A percentile compares a stretch with the other conserved stretches of the same genome.
Evolutionary conservation across 2,329 filamentous ascomycete genomes (phyloP).

Genomic region (Cordyceps farinosa): DNA sequence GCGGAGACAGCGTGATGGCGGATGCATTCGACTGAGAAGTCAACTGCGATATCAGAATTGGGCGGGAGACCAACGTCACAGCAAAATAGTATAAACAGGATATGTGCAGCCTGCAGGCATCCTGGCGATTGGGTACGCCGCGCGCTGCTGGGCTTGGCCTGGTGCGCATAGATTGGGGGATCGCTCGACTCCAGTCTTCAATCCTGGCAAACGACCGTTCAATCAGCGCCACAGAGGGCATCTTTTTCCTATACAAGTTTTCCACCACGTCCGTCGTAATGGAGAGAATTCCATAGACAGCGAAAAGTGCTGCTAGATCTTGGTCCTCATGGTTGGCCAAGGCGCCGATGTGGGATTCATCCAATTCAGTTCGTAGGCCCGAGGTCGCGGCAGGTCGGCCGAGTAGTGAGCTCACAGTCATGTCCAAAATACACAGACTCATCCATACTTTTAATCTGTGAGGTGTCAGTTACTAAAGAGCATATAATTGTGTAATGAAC

Average conservation of each 20-base stretch:
- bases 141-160: slow-evolving; percentile 26
- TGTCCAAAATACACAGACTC: slow-evolving; percentile 38
- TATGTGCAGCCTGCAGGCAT: slow-evolving; percentile 50
- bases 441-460: slow-evolving; percentile 34
- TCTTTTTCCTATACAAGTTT: slow-evolving; percentile 39
- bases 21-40: slow-evolving; percentile 34
- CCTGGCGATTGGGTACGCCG: slow-evolving; percentile 20
- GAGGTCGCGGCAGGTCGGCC: slow-evolving; percentile 36
- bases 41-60: slow-evolving; percentile 50
- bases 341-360: slow-evolving; percentile 25
- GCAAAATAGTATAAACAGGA: slow-evolving; percentile 58
- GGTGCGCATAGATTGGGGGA: slow-evolving; percentile 36
- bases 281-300: slow-evolving; percentile 39
- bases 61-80: slow-evolving; percentile 54
- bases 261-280: slow-evolving; percentile 43
- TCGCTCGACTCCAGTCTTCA: slow-evolving; percentile 42
- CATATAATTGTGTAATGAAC: not conserved
- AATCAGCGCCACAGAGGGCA: slow-evolving; percentile 30
- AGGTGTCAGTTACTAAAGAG: not conserved
- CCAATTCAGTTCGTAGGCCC: slow-evolving; percentile 28
- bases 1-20: slow-evolving; percentile 29
- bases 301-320: slow-evolving; percentile 21
- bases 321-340: slow-evolving; percentile 22
- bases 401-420: slow-evolving; percentile 36
- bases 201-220: slow-evolving; percentile 41